Conservation (phyloP, 2,329 filamentous ascomycete genomes). For the Epicoccum nigrum region DNA sequence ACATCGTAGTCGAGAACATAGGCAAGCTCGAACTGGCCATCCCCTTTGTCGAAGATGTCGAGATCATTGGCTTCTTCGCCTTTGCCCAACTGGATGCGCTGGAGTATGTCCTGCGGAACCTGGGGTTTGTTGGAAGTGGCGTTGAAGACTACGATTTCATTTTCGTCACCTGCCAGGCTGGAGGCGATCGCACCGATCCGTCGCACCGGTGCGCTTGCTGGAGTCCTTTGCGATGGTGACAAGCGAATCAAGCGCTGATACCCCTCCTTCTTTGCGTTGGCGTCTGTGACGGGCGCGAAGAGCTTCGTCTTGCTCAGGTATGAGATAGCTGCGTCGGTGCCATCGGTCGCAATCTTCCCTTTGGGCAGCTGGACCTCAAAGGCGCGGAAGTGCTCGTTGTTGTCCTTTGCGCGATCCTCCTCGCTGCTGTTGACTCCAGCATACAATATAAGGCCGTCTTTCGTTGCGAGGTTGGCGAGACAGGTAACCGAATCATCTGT, state of each 20-base stretch:
- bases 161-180: conserved; percentile 70
- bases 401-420: conserved; percentile 72
- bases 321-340: conserved; percentile 47
- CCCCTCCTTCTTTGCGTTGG: conserved; percentile 58
- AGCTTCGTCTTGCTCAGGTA: conserved; percentile 59
- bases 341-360: conserved; percentile 47
- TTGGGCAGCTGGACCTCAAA: conserved; percentile 68
- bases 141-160: conserved; percentile 82
- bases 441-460: conserved; percentile 62
- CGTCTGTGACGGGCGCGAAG: conserved; percentile 52
- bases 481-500: conserved; percentile 91
- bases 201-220: conserved; percentile 54
- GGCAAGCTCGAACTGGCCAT: conserved; percentile 71
- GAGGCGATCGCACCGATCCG: conserved; percentile 80
- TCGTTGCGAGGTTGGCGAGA: conserved; percentile 69
- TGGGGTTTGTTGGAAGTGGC: conserved; percentile 61
- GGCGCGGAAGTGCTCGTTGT: conserved; percentile 83
- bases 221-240: conserved; percentile 59
- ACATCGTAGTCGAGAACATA: conserved; percentile 82
- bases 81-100: conserved; percentile 58
- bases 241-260: conserved; percentile 66
- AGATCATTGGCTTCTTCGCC: conserved; percentile 69
- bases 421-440: conserved; percentile 80
- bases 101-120: conserved; percentile 56
- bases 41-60: conserved; percentile 69